A percentile compares a stretch with the other conserved stretches of the same genome.
Evolutionary conservation across 192 early-diverging fungal species (phyloP).

Genomic region (Physocladia obscura): DNA sequence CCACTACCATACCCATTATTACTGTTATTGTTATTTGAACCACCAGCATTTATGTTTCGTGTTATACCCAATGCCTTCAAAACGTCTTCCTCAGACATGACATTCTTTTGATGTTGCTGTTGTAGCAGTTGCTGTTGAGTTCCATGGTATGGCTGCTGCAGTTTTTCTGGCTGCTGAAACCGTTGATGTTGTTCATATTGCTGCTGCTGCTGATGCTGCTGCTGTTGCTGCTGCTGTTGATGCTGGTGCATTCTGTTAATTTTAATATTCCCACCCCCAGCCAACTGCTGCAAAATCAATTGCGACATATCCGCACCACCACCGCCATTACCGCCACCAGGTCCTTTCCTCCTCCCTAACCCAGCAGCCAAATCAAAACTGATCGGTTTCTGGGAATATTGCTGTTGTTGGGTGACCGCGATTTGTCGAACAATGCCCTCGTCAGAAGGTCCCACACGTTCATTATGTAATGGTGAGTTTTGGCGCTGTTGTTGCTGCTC

Average conservation of each 20-base stretch:
- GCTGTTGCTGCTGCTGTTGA: conserved; percentile 6
- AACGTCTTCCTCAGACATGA: conserved; percentile 23
- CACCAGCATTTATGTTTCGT: neutral
- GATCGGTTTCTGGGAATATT: neutral
- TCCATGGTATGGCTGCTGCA: neutral
- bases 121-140: neutral
- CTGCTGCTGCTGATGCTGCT: neutral
- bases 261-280: neutral
- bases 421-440: no score
- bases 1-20: neutral
- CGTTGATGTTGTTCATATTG: neutral
- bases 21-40: neutral
- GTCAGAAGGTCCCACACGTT: no score
- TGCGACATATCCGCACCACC: conserved; percentile 3
- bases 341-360: neutral
- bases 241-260: neutral
- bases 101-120: no score
- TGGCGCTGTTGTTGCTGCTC: neutral
- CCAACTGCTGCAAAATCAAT: conserved; percentile 16
- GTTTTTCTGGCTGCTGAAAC: neutral
- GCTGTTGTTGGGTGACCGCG: neutral
- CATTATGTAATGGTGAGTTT: neutral
- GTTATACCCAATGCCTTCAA: conserved; percentile 14
- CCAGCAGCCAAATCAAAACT: neutral
- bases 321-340: no score